These are phyloP conservation scores for Butyriboletus regius DNA, from an alignment of 1,284 basidiomycete genomes.

Conservation along the genomic window DNA sequence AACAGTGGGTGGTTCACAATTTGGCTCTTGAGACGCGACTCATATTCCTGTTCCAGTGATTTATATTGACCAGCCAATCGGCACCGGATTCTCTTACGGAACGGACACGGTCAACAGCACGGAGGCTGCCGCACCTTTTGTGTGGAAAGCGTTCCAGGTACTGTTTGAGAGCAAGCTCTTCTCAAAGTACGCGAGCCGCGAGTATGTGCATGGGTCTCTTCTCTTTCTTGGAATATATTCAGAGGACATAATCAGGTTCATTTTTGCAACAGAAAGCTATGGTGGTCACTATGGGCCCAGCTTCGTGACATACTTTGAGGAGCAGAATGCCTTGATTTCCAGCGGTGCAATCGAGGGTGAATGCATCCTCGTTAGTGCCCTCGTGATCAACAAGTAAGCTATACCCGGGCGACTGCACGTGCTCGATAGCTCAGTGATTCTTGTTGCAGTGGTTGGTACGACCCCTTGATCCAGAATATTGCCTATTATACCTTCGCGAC, in stretches of 20 bases:
- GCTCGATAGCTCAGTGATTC: background rate
- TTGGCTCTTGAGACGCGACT: background rate
- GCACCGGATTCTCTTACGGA: conserved; percentile 61
- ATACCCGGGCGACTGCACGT: background rate
- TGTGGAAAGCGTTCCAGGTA: conserved; percentile 62
- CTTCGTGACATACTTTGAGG: conserved; percentile 59
- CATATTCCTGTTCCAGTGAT: conserved; percentile 43
- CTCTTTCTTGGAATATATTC: background rate
- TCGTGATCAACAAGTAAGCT: conserved; percentile 49
- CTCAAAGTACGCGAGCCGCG: conserved; percentile 48
- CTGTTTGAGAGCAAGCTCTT: conserved; percentile 60
- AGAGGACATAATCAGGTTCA: conserved; percentile 38
- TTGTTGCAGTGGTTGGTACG: conserved; percentile 53
- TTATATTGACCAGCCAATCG: conserved; percentile 71
- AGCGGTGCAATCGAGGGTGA: conserved; percentile 42
- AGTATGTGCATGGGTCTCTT: conserved; percentile 35
- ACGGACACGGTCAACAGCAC: conserved; percentile 52
- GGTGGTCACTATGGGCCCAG: conserved; percentile 63
- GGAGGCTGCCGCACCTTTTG: conserved; percentile 39
- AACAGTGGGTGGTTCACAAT: conserved; percentile 42
- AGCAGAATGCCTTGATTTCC: conserved; percentile 56
- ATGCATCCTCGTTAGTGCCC: conserved; percentile 39
- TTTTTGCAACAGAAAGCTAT: conserved; percentile 61
- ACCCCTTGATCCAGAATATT: conserved; percentile 56
- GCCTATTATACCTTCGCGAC: conserved; percentile 56